Evolutionary conservation across 768 basidiomycete species (phyloP).

Genomic region (Rhizopogon salebrosus): DNA sequence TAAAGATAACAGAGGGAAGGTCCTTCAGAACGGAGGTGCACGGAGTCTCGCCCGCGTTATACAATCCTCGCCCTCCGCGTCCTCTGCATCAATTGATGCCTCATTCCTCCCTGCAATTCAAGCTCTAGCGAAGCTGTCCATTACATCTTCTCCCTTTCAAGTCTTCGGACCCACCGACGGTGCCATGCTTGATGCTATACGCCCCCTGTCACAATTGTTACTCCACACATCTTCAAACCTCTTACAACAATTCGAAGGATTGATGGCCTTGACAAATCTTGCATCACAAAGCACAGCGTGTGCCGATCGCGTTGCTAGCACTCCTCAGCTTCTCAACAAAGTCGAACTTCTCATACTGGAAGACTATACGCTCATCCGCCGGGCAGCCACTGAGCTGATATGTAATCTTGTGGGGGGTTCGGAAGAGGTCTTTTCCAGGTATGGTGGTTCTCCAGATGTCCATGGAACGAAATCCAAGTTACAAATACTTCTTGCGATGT

Average conservation of each 20-base stretch:
- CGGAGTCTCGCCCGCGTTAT: slow-evolving; percentile 60
- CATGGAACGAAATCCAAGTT: slow-evolving; percentile 51
- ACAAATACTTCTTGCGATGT: slow-evolving; percentile 78
- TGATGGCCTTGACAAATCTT: slow-evolving; percentile 96
- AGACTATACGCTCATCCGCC: slow-evolving; percentile 74
- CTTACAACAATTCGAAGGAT: slow-evolving; percentile 84
- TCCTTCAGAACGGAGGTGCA: slow-evolving; percentile 75
- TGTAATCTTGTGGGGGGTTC: slow-evolving; percentile 86
- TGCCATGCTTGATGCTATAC: slow-evolving; percentile 75
- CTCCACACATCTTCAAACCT: slow-evolving; percentile 62
- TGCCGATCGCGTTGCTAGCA: slow-evolving; percentile 60
- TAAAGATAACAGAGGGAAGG: slow-evolving; percentile 67
- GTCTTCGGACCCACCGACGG: slow-evolving; percentile 86
- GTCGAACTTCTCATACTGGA: slow-evolving; percentile 75
- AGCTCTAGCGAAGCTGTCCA: slow-evolving; percentile 87
- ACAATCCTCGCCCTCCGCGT: slow-evolving; percentile 36
- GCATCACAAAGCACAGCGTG: slow-evolving; percentile 69
- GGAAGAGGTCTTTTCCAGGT: slow-evolving; percentile 71
- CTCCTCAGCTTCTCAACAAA: slow-evolving; percentile 55
- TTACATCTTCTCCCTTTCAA: slow-evolving; percentile 85
- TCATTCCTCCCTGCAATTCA: slow-evolving; percentile 66
- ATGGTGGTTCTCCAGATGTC: slow-evolving; percentile 42
- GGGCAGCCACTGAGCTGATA: slow-evolving; percentile 86
- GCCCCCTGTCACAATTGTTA: slow-evolving; percentile 72
- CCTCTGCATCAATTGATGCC: slow-evolving; percentile 18